Evolutionary conservation across 352 stramenopile genomes (phyloP), one percentile per base, ranked within the genome.

Genomic region (Pythium sp.): DNA sequence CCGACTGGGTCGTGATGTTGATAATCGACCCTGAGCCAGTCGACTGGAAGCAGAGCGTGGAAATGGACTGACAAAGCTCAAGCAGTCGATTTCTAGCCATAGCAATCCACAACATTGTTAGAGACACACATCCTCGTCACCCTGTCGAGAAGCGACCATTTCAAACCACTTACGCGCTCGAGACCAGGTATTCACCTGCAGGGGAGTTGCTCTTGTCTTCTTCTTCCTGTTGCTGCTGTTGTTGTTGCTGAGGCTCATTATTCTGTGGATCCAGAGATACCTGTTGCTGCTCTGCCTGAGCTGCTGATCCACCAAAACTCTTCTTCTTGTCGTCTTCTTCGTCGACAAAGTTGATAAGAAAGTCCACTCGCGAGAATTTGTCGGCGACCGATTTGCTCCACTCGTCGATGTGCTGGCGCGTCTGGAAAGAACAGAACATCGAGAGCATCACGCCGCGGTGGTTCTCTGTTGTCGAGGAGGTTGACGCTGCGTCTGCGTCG

Each of bases 301-400:
- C 55, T 66, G 14, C 49, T 5, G 57, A 30, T 20, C 34, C 59
- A 24, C 22, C 38, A 46, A 4, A 41, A n/a, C 22, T 49, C 14
- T 51, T 11, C 36, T 57, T 54, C 15, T 76, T 62, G 3, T 77
- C 55, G 7, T 75, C 57, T 11, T 72, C 72, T 9, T 78, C 62
- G 3, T 74, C 67, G 32, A 77, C 74, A 66, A 82, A 90, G 70
- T 90, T 92, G 62, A 92, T 81, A 28, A 92, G 66, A 46, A 74
- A 87, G 71, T 92, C 76, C n/a, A 91, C 81, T 5, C 79, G 79
- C 43, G 78, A 72, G 67, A 87, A 91, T 57, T 90, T 88, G 15
- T 70, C 65, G 2, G 75, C 76, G 60, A 91, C 82, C 0, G 80
- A 82, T 15, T 68, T 65, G 57, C 77, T 87, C 82, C 82, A 92